A percentile compares a stretch with the other conserved stretches of the same genome.
Conservation (phyloP, 108 stramenopile species). For the Ochromonas danica region DNA sequence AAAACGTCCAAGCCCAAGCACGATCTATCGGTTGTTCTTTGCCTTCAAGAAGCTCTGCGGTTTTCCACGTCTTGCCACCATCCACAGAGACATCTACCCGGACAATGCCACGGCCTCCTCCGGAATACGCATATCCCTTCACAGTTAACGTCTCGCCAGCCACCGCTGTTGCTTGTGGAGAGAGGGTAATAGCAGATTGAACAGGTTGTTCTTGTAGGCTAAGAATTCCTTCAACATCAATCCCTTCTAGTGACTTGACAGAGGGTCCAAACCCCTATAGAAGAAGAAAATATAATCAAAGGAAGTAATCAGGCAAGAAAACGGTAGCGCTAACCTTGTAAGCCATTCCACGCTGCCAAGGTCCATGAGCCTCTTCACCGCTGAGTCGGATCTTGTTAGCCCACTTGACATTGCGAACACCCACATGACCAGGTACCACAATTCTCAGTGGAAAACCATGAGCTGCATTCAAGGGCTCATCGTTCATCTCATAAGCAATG, state of each 20-base stretch:
- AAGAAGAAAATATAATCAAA: neutral
- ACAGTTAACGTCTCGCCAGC: conserved; percentile 52
- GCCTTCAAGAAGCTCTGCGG: conserved; percentile 56
- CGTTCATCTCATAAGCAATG: conserved; percentile 95
- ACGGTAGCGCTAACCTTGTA: neutral
- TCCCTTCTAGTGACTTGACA: conserved; percentile 5
- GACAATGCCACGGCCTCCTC: conserved; percentile 70
- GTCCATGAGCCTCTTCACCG: conserved; percentile 55
- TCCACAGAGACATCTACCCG: conserved; percentile 77
- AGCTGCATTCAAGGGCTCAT: conserved; percentile 75
- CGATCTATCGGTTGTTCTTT: conserved; percentile 41
- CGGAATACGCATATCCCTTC: conserved; percentile 72
- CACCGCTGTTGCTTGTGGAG: conserved; percentile 35
- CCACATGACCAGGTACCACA: conserved; percentile 88
- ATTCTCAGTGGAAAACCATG: conserved; percentile 90
- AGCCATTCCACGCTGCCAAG: conserved; percentile 60
- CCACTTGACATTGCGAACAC: conserved; percentile 72
- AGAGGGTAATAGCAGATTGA: conserved; percentile 51
- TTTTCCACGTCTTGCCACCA: conserved; percentile 71
- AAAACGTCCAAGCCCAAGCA: conserved; percentile 46
- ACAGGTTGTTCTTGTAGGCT: conserved; percentile 52
- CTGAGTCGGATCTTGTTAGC: conserved; percentile 55
- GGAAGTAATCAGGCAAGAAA: neutral
- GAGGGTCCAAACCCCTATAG: conserved; percentile 23
- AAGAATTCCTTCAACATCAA: conserved; percentile 23